Conservation (phyloP, 2,329 filamentous ascomycete species). For the Venturia asperata region DNA sequence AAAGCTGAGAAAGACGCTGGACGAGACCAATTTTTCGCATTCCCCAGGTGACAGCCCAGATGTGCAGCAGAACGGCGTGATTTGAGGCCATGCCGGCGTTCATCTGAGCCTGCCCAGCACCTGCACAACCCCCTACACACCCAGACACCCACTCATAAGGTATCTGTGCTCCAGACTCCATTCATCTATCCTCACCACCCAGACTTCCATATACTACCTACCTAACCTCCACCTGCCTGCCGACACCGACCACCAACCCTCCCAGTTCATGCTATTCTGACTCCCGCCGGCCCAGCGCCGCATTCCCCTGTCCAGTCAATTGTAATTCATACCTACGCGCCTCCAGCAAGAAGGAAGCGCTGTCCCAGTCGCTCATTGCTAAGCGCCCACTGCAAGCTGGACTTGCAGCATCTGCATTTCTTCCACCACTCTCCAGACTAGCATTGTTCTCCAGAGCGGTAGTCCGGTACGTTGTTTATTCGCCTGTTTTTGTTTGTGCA, state of each 20-base stretch:
- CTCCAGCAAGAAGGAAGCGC: neutral
- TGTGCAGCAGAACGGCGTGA: neutral
- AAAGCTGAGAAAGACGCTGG: neutral
- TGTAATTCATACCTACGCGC: slow-evolving; percentile 13
- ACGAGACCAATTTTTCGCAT: neutral
- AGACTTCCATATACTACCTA: too few species aligned
- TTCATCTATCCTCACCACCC: too few species aligned
- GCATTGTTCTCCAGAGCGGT: neutral
- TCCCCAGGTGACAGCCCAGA: neutral
- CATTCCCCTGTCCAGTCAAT: neutral
- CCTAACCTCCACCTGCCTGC: neutral
- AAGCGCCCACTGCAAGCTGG: slow-evolving; percentile 13
- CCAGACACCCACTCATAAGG: too few species aligned
- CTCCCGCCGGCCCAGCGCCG: slow-evolving; percentile 9
- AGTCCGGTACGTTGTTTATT: slow-evolving; percentile 6
- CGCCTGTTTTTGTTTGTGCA: neutral
- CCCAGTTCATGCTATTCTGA: neutral
- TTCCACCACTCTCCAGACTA: slow-evolving; percentile 2
- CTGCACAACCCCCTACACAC: too few species aligned
- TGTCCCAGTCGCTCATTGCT: slow-evolving; percentile 11
- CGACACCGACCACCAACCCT: neutral
- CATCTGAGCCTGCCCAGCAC: neutral
- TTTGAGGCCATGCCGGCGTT: neutral
- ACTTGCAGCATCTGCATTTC: slow-evolving; percentile 8
- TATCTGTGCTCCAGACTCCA: neutral